Evolutionary conservation across 768 basidiomycete genomes (phyloP), one percentile per base, ranked within the genome.

Genomic region (Xanthoconium purpureum): DNA sequence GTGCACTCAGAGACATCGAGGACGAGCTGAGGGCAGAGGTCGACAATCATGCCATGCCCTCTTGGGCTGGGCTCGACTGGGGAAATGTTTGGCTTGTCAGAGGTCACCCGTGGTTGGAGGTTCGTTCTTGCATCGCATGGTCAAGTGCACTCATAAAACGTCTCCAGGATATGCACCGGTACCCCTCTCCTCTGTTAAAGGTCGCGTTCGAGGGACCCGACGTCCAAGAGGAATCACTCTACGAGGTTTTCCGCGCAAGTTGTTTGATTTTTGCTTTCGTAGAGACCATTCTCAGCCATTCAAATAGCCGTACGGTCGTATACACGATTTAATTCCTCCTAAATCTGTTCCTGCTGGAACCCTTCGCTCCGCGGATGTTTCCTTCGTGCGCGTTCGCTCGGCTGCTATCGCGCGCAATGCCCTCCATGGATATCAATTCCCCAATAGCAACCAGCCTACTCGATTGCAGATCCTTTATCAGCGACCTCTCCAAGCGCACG

Each of bases 151-250:
- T 57, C 50, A 29, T 58, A 18, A 57, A 36, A 17, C 33, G 58
- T 17, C 4, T 6, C 50, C 59, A 95, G 90, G 96, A 98, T 61
- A 84, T 98, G 83, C 78, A 85, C 55, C 79, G 90, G 50, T 96
- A 84, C 68, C 86, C 93, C 0, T 88, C 89, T 18, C 75, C 78
- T 3, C 77, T 88, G 10, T 66, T 98, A 49, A 82, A 83, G 56
- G 81, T 96, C n/a, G 74, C 82, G 7, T 98, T 96, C 62, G 90
- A 96, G 33, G 96, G 96, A 0, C 88, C 92, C 1, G 94, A 97
- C 66, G 74, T 94, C 2, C 79, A 81, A 30, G 91, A 95, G 64
- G 90, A 95, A 70, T 68, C 77, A 1, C 74, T 96, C 0, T 98
- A 93, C 66, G 76, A 85, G 29, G 71, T 92, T 24, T 83, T 94